Percentiles rank a stretch among this genome's conserved stretches.
phyloP scores from a whole-genome alignment of 768 basidiomycete genomes.

The Suillus spraguei region DNA sequence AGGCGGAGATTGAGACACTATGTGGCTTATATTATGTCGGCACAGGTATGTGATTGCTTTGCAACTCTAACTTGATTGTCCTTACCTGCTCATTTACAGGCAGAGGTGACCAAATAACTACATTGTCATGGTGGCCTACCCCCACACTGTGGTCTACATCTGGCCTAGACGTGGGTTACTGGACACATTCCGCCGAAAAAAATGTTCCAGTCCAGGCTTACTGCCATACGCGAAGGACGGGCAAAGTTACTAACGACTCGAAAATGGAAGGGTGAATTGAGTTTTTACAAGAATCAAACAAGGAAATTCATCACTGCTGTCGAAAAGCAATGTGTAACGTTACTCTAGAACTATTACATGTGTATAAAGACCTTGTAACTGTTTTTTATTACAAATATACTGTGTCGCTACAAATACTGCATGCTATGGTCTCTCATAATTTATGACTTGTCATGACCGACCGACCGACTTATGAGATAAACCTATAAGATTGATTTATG shows the following conservation, averaged over 20 bases:
- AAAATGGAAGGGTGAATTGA: no score
- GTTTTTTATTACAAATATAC: no score
- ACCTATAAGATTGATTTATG: no score
- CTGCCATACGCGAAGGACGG: background rate
- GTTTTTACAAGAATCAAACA: no score
- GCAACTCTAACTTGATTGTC: background rate
- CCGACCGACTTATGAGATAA: no score
- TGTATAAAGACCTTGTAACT: no score
- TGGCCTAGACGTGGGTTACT: background rate
- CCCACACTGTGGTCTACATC: background rate
- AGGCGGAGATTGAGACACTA: background rate
- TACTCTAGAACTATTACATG: no score
- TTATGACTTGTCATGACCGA: no score
- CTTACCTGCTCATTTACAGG: background rate
- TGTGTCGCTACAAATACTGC: no score
- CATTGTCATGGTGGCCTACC: background rate
- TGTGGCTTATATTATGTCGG: background rate
- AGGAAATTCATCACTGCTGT: no score
- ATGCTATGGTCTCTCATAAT: no score
- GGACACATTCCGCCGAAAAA: background rate
- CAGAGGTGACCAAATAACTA: background rate
- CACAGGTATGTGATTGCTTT: background rate
- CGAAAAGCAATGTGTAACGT: no score
- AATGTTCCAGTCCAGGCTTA: background rate
- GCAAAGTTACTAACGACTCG: background rate